Evolutionary conservation across 805 yeast genomes (phyloP).

Genomic region (Lachancea mirantina): DNA sequence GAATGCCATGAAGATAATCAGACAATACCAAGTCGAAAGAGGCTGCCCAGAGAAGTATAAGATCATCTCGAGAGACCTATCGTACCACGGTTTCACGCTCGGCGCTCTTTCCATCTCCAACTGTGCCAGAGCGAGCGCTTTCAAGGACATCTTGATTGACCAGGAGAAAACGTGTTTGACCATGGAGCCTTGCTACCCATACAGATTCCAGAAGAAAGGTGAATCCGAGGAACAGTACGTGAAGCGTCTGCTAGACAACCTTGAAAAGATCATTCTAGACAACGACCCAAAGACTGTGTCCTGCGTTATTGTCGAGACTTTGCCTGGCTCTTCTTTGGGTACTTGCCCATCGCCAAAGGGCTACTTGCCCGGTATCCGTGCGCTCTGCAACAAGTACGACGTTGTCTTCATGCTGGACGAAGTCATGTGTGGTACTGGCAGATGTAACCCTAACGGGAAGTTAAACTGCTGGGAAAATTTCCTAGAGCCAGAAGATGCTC

Average conservation of each 20-base stretch:
- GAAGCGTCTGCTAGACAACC: slow-evolving; percentile 33
- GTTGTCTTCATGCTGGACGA: slow-evolving; percentile 45
- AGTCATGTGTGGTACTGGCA: slow-evolving; percentile 52
- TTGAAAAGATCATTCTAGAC: slow-evolving; percentile 37
- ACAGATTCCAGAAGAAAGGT: slow-evolving; percentile 27
- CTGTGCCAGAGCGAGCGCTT: slow-evolving; percentile 31
- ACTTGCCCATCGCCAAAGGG: slow-evolving; percentile 40
- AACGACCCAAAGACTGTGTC: slow-evolving; percentile 39
- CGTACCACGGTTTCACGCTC: slow-evolving; percentile 45
- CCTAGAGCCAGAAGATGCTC: slow-evolving; percentile 33
- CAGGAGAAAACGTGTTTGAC: slow-evolving; percentile 21
- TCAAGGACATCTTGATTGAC: slow-evolving; percentile 26
- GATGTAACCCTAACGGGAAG: slow-evolving; percentile 37
- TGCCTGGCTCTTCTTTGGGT: slow-evolving; percentile 42
- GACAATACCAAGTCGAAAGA: slow-evolving; percentile 39
- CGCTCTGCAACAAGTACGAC: slow-evolving; percentile 45
- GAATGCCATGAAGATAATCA: slow-evolving; percentile 53
- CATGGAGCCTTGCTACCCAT: slow-evolving; percentile 33
- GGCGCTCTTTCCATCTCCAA: slow-evolving; percentile 41
- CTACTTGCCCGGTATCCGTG: slow-evolving; percentile 41
- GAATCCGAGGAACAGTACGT: slow-evolving; percentile 37
- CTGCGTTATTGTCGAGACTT: slow-evolving; percentile 39
- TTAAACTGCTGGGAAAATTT: slow-evolving; percentile 42
- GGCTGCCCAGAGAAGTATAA: slow-evolving; percentile 37
- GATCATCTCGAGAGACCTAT: slow-evolving; percentile 37